Percentiles rank a stretch among this genome's conserved stretches.
phyloP scores from a whole-genome alignment of 306 rosid genomes.

The Rubus parviflorus region DNA sequence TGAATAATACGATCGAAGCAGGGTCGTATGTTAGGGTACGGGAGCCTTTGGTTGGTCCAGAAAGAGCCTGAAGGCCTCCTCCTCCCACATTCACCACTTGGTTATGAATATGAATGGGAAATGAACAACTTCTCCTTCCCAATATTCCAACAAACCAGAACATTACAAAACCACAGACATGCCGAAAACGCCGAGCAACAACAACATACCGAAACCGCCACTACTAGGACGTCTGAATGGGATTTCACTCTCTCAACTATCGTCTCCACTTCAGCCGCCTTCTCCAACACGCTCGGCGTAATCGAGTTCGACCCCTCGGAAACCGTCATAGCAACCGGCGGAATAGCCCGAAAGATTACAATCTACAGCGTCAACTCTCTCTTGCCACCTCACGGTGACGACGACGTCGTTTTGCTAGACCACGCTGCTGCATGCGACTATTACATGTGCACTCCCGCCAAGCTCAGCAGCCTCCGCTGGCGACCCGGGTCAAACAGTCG shows the following conservation, averaged over 20 bases:
- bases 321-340: constrained; percentile 52
- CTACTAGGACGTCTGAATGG: constrained; percentile 36
- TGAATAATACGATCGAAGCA: background rate
- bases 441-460: constrained; percentile 58
- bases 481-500: constrained; percentile 39
- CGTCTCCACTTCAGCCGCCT: constrained; percentile 22
- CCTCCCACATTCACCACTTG: background rate
- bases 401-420: constrained; percentile 27
- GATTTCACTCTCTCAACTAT: constrained; percentile 40
- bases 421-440: constrained; percentile 42
- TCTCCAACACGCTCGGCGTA: constrained; percentile 49
- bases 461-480: constrained; percentile 69
- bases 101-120: constrained; percentile 35
- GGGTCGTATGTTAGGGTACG: constrained; percentile 7
- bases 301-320: constrained; percentile 52
- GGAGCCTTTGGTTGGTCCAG: constrained; percentile 37
- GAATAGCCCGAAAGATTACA: constrained; percentile 54
- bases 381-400: background rate
- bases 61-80: constrained; percentile 22
- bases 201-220: background rate
- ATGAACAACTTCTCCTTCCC: constrained; percentile 41
- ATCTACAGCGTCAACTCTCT: constrained; percentile 33
- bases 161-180: constrained; percentile 1
- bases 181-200: background rate
- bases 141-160: background rate